Evolutionary conservation across 257 asterid species (phyloP).

Genomic region (Forsythia suspensa): DNA sequence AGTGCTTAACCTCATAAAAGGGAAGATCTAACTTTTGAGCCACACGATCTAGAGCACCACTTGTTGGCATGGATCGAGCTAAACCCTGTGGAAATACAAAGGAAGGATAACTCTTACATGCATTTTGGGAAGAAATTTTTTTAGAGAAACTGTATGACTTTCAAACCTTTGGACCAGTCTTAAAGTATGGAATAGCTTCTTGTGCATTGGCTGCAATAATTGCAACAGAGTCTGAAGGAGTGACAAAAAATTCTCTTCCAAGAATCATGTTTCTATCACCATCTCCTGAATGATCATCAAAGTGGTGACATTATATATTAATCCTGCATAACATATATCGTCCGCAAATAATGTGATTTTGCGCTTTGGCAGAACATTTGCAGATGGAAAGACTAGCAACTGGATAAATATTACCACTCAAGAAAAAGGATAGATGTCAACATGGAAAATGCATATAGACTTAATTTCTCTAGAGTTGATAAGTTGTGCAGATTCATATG

Average conservation of each 20-base stretch:
- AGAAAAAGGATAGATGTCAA: not conserved
- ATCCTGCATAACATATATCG: not conserved
- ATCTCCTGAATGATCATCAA: conserved; percentile 63
- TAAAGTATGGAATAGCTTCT: conserved; percentile 85
- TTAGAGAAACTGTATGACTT: conserved; percentile 1
- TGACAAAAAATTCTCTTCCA: conserved; percentile 83
- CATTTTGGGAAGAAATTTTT: not conserved
- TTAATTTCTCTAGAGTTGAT: not conserved
- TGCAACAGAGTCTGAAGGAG: conserved; percentile 99
- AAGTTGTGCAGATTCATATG: not conserved
- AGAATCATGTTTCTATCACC: conserved; percentile 99
- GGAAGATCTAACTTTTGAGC: conserved; percentile 81
- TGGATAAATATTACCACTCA: not conserved
- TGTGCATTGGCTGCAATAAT: conserved; percentile 94
- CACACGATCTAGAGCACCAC: conserved; percentile 97
- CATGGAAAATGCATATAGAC: not conserved
- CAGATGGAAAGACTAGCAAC: not conserved
- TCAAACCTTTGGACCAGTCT: conserved; percentile 75
- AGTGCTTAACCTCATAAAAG: conserved; percentile 64
- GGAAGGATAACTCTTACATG: not conserved
- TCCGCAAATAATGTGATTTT: not conserved
- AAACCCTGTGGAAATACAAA: conserved; percentile 59
- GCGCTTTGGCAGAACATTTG: conserved; percentile 5
- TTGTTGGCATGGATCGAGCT: conserved; percentile 99
- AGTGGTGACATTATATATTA: conserved; percentile 7